Percentiles rank a stretch among this genome's conserved stretches.
These are phyloP conservation scores for Pezicula neosporulosa DNA, from an alignment of 2,329 filamentous ascomycete genomes.

Conservation along the genomic window DNA sequence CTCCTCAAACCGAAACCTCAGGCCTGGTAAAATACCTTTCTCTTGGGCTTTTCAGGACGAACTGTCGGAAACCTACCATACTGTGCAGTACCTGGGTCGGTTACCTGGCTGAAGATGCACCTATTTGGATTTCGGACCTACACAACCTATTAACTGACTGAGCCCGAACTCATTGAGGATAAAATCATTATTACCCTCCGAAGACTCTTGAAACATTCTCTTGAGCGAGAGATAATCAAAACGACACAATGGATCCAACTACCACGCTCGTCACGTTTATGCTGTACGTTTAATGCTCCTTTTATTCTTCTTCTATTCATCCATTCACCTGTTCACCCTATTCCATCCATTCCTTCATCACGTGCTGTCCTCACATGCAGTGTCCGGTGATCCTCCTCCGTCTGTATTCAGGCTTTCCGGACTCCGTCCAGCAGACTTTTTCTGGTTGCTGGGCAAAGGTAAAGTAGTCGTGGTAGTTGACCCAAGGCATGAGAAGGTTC, in stretches of 20 bases:
- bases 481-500: neutral
- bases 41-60: too few relatives aligned
- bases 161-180: neutral
- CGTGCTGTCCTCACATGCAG: neutral
- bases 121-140: too few relatives aligned
- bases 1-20: too few relatives aligned
- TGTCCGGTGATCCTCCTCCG: neutral
- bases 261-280: slow-evolving; percentile 68
- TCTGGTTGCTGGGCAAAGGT: neutral
- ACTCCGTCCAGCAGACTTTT: neutral
- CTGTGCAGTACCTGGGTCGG: too few relatives aligned
- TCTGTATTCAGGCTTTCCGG: neutral
- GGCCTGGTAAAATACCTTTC: too few relatives aligned
- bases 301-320: slow-evolving; percentile 1
- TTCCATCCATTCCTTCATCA: neutral
- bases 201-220: neutral
- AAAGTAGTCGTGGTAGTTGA: too few relatives aligned
- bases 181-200: neutral
- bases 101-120: too few relatives aligned
- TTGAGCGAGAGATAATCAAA: slow-evolving; percentile 9
- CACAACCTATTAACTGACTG: neutral
- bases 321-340: too few relatives aligned
- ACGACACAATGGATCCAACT: slow-evolving; percentile 17
- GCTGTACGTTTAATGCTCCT: slow-evolving; percentile 49
- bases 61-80: too few relatives aligned